Base-by-base conservation (phyloP, 371 early-diverging fungal species). In the Lichtheimia ornata region DNA sequence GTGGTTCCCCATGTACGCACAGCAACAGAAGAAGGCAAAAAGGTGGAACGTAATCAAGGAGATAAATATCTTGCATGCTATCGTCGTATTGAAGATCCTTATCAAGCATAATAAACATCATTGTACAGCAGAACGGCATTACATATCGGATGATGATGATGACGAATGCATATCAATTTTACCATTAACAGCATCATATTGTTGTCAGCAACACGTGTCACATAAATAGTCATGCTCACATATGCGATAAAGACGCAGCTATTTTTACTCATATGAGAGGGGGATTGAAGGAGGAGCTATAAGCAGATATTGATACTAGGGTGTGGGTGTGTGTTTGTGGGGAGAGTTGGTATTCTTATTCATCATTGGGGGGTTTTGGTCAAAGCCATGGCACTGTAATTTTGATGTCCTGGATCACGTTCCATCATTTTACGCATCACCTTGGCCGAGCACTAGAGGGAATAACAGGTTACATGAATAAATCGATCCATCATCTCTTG, bases 11-110 rank as follows among this genome's bases (percentile, higher is more conserved):
- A 89, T 59, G 94, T 95, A 14, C 81, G 90, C 61, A 81, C 83
- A 52, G 90, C 91, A 41, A 99, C 98, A 6, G 99, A 99, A 78
- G 99, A 99, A 72, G 97, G 97, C 24, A 94, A 94, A 68, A 98
- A 98, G 77, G 99, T 99, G 13, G 94, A 79, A 41, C 81, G 99
- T 58, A 97, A 97, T 76, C 83, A 92, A 60, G 98, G 99, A 18
- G 88, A 88, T 69, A 99, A 99, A 75, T 96, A 84, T 67, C 75
- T 96, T 60, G 97, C 97, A 25, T 91, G 92, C 71, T 99, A 94
- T 70, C 81, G 94, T 54, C 82, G 98, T 54, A 84, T 92, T 40
- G 83, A 76, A 43, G 87, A 88, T 59, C 88, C 89, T 50, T 76
- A 56, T 49, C 52, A 63, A 52, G 50, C 56, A 42, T 63, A 56